Conservation (phyloP, 2,329 filamentous ascomycete genomes). For the Ilyonectria robusta region DNA sequence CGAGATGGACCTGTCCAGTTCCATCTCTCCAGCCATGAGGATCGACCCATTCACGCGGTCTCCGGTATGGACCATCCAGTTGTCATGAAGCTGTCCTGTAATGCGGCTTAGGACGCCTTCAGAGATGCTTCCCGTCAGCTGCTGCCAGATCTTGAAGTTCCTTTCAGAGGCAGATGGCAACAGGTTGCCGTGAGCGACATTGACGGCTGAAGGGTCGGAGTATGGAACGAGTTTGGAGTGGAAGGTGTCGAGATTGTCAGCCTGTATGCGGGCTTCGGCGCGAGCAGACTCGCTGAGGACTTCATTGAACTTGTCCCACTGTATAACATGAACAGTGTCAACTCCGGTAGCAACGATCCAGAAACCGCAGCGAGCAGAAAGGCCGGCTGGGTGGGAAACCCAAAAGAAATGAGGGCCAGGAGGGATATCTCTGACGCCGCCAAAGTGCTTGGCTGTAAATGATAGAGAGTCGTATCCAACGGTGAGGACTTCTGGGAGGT, state of each 20-base stretch:
- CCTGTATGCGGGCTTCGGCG: conserved; percentile 62
- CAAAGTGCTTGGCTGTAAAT: conserved; percentile 63
- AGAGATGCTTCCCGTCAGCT: conserved; percentile 65
- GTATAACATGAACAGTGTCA: conserved; percentile 60
- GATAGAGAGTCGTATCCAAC: conserved; percentile 68
- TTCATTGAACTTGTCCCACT: conserved; percentile 72
- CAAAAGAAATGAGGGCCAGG: conserved; percentile 72
- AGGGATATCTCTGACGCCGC: conserved; percentile 69
- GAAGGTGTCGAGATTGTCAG: conserved; percentile 56
- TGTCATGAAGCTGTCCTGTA: conserved; percentile 56
- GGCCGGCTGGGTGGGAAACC: conserved; percentile 64
- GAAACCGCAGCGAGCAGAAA: conserved; percentile 68
- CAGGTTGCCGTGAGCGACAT: conserved; percentile 34
- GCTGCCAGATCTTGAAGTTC: conserved; percentile 63
- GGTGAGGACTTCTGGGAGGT: conserved; percentile 65
- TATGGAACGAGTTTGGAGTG: conserved; percentile 63
- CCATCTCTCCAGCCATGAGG: conserved; percentile 54
- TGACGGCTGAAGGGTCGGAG: conserved; percentile 52
- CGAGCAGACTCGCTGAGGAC: conserved; percentile 63
- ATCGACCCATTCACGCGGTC: conserved; percentile 65
- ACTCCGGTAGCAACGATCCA: conserved; percentile 64
- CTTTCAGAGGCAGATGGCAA: conserved; percentile 37
- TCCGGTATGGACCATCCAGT: conserved; percentile 68
- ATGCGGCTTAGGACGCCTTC: conserved; percentile 62
- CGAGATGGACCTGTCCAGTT: conserved; percentile 57